A percentile compares a stretch with the other conserved stretches of the same genome.
phyloP scores from a whole-genome alignment of 352 stramenopile genomes.

The Phytophthora meadii region DNA sequence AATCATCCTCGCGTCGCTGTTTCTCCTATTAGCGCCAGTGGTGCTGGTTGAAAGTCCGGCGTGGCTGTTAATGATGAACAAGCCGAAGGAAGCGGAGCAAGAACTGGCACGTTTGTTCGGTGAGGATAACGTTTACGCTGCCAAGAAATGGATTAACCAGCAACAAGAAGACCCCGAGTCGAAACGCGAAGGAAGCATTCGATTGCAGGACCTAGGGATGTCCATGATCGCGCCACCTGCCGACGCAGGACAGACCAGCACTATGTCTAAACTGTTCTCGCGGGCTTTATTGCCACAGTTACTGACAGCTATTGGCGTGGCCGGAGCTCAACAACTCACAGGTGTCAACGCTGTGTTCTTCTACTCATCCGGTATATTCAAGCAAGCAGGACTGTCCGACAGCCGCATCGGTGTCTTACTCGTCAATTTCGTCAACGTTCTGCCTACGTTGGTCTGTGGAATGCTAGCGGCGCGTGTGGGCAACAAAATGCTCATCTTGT shows the following conservation, averaged over 20 bases:
- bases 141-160: constrained; percentile 33
- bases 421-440: constrained; percentile 60
- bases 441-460: constrained; percentile 50
- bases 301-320: constrained; percentile 51
- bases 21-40: constrained; percentile 28
- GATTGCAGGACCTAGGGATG: constrained; percentile 23
- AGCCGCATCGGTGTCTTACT: constrained; percentile 56
- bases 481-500: constrained; percentile 55
- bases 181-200: constrained; percentile 17
- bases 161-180: constrained; percentile 23
- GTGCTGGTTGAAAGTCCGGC: constrained; percentile 52
- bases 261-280: constrained; percentile 18
- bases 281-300: constrained; percentile 44
- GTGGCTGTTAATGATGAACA: constrained; percentile 43
- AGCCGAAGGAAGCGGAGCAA: constrained; percentile 21
- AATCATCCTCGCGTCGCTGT: constrained; percentile 33
- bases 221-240: constrained; percentile 16
- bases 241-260: constrained; percentile 29
- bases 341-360: constrained; percentile 74
- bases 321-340: constrained; percentile 54
- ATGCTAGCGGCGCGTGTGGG: constrained; percentile 41
- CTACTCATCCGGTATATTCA: constrained; percentile 74
- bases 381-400: constrained; percentile 55
- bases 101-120: constrained; percentile 42
- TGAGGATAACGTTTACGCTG: constrained; percentile 28